A percentile compares a stretch with the other conserved stretches of the same genome.
These are phyloP conservation scores for Exophiala alcalophila DNA, from an alignment of 2,329 filamentous ascomycete species.

Conservation along the genomic window DNA sequence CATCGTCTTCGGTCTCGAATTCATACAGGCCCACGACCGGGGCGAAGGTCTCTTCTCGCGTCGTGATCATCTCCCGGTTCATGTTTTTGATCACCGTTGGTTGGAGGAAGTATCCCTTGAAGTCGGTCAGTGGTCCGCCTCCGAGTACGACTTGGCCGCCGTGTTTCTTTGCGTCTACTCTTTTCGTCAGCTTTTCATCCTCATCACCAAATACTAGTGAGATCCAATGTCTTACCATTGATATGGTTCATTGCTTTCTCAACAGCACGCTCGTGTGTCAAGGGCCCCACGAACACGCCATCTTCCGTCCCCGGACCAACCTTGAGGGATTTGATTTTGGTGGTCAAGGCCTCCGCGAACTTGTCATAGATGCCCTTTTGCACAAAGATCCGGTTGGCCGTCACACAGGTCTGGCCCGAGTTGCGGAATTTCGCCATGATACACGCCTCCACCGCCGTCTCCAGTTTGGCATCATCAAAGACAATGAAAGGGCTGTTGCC, in stretches of 20 bases:
- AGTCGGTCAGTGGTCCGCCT: constrained; percentile 24
- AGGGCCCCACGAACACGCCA: constrained; percentile 71
- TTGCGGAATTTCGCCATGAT: constrained; percentile 30
- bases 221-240: constrained; percentile 24
- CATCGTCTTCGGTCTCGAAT: constrained; percentile 57
- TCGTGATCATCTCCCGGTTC: constrained; percentile 34
- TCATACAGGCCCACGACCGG: constrained; percentile 34
- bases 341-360: constrained; percentile 66
- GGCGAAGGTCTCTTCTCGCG: constrained; percentile 61
- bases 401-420: constrained; percentile 31
- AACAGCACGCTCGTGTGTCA: constrained; percentile 42
- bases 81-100: constrained; percentile 32
- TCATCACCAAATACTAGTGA: neutral
- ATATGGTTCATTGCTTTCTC: constrained; percentile 30
- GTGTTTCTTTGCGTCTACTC: constrained; percentile 31
- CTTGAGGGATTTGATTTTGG: constrained; percentile 70
- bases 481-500: constrained; percentile 44
- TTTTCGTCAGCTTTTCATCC: constrained; percentile 4
- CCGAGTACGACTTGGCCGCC: constrained; percentile 33
- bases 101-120: constrained; percentile 41
- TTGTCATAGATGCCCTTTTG: constrained; percentile 74
- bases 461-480: constrained; percentile 43
- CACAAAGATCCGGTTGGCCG: constrained; percentile 73
- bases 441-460: constrained; percentile 32
- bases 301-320: constrained; percentile 72